These are phyloP conservation scores for Hirsutella thompsonii DNA, from an alignment of 2,329 filamentous ascomycete genomes.

Conservation along the genomic window DNA sequence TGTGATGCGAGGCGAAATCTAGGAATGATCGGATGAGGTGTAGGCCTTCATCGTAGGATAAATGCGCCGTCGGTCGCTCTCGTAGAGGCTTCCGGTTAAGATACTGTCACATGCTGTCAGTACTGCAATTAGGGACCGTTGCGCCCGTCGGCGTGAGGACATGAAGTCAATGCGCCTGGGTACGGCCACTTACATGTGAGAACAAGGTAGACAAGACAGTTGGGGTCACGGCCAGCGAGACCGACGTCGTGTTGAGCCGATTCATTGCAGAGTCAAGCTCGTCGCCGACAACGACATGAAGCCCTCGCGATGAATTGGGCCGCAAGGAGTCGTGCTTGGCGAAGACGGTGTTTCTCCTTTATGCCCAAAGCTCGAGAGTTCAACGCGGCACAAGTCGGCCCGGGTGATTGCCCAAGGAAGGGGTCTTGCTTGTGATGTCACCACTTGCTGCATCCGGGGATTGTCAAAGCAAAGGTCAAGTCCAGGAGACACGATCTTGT, in stretches of 20 bases:
- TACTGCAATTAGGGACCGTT: too few species aligned
- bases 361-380: background rate
- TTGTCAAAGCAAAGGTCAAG: too few species aligned
- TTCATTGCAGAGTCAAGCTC: conserved; percentile 22
- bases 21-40: conserved; percentile 80
- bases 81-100: conserved; percentile 63
- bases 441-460: too few species aligned
- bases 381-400: background rate
- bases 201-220: conserved; percentile 78
- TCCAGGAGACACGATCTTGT: too few species aligned
- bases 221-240: conserved; percentile 75
- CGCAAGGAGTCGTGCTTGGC: background rate
- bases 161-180: too few species aligned
- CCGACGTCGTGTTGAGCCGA: conserved; percentile 62
- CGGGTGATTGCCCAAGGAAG: background rate
- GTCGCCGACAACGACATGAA: background rate
- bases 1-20: conserved; percentile 71
- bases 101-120: conserved; percentile 40
- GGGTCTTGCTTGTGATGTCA: background rate
- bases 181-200: conserved; percentile 53
- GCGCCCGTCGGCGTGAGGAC: too few species aligned
- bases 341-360: background rate
- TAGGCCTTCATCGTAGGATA: conserved; percentile 90
- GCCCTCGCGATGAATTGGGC: background rate
- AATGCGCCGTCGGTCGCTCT: conserved; percentile 74